These are phyloP conservation scores for Symbiodinium pilosum DNA, from an alignment of 73 alveolate species.

Conservation along the genomic window DNA sequence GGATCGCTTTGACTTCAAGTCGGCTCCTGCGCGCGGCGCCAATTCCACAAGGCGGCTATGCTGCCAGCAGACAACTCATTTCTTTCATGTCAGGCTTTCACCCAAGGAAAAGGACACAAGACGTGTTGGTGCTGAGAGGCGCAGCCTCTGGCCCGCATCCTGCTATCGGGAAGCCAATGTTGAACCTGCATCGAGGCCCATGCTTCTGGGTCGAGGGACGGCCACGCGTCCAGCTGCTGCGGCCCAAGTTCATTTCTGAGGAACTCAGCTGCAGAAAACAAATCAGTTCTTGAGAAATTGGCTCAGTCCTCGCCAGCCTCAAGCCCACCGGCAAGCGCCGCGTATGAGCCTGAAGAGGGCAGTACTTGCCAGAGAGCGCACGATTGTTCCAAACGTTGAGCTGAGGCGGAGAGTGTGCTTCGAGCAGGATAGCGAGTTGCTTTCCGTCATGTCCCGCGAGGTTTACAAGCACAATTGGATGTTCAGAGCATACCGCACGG, in stretches of 20 bases:
- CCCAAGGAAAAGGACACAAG: slow-evolving; percentile 62
- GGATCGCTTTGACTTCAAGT: slow-evolving; percentile 46
- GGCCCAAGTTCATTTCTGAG: too few species aligned
- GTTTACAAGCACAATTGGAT: not conserved
- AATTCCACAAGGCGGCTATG: too few species aligned
- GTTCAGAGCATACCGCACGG: too few species aligned
- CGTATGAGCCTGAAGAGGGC: not conserved
- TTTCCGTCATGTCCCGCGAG: slow-evolving; percentile 79
- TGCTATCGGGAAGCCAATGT: not conserved
- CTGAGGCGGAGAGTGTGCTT: slow-evolving; percentile 92
- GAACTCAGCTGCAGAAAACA: too few species aligned
- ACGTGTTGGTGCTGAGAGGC: slow-evolving; percentile 56
- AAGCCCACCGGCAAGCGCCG: slow-evolving; percentile 52
- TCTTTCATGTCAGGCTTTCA: not conserved
- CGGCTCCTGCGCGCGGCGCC: not conserved
- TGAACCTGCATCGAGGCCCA: not conserved
- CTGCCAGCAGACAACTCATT: not conserved
- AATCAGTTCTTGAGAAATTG: not conserved
- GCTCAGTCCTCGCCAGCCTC: slow-evolving; percentile 73
- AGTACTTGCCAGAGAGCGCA: not conserved
- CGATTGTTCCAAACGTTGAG: not conserved
- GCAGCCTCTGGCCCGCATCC: not conserved
- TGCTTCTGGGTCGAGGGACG: slow-evolving; percentile 53
- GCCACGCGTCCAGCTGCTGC: not conserved
- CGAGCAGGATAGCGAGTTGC: slow-evolving; percentile 84